These are phyloP conservation scores for Fusarium sp. DNA, from an alignment of 2,329 filamentous ascomycete species.

Conservation along the genomic window DNA sequence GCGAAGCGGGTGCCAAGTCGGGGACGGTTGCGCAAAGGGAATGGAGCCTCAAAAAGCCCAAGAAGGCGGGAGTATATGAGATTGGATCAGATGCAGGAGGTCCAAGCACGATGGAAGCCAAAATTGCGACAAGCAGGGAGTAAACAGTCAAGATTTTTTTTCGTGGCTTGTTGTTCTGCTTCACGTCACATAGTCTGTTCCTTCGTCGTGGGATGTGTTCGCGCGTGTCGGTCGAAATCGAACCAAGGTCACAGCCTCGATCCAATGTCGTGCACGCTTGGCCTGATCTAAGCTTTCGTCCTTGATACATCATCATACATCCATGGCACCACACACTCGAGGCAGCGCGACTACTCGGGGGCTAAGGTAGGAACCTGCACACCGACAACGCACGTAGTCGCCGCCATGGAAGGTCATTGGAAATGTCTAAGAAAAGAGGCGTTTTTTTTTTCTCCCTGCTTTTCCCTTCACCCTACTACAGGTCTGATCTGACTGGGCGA, in stretches of 20 bases:
- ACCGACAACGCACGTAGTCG: conserved; percentile 28
- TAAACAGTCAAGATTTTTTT: conserved; percentile 26
- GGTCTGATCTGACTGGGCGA: conserved; percentile 3
- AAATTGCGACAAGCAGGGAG: conserved; percentile 19
- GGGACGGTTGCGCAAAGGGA: conserved; percentile 37
- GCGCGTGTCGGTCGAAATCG: background rate
- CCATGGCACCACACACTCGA: conserved; percentile 26
- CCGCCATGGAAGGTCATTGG: conserved; percentile 34
- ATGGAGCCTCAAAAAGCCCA: conserved; percentile 30
- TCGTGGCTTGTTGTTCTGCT: conserved; percentile 6
- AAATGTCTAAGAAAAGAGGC: conserved; percentile 30
- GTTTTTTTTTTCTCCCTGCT: conserved; percentile 18
- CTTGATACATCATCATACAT: conserved; percentile 32
- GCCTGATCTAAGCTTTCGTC: conserved; percentile 29
- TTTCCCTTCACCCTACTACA: conserved; percentile 17
- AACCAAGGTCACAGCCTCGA: conserved; percentile 27
- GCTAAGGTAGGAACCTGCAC: conserved; percentile 41
- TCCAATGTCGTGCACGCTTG: conserved; percentile 31
- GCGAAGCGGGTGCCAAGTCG: conserved; percentile 37
- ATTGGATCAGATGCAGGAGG: conserved; percentile 33
- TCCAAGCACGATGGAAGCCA: conserved; percentile 1
- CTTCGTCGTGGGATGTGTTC: conserved; percentile 7
- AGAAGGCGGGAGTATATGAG: conserved; percentile 13
- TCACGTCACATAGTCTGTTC: conserved; percentile 6
- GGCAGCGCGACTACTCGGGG: conserved; percentile 32